Percentiles rank a stretch among this genome's conserved stretches.
phyloP scores from a whole-genome alignment of 2,329 filamentous ascomycete genomes.

The Hypoxylon sp. region DNA sequence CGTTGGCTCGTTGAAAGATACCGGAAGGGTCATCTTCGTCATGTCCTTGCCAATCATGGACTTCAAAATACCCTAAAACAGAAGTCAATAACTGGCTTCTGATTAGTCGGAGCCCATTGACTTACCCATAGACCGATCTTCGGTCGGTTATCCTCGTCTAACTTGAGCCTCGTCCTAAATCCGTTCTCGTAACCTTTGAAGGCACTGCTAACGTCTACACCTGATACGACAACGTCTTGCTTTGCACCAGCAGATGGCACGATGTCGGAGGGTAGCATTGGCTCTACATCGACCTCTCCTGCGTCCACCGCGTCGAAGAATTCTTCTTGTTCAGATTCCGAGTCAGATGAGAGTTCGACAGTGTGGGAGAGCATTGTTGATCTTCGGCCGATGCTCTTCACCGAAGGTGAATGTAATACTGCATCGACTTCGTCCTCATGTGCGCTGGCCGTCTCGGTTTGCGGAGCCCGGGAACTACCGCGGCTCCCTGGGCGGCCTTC shows the following conservation, averaged over 20 bases:
- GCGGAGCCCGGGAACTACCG: slow-evolving; percentile 44
- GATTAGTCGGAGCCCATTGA: slow-evolving; percentile 48
- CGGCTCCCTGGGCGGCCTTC: slow-evolving; percentile 56
- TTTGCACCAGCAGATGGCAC: slow-evolving; percentile 57
- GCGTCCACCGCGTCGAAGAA: slow-evolving; percentile 98
- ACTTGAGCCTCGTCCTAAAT: slow-evolving; percentile 80
- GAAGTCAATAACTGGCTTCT: slow-evolving; percentile 44
- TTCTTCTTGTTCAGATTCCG: slow-evolving; percentile 87
- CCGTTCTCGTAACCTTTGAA: slow-evolving; percentile 95
- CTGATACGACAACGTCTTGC: slow-evolving; percentile 62
- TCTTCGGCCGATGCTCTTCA: slow-evolving; percentile 63
- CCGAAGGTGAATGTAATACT: slow-evolving; percentile 57
- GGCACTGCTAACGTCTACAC: slow-evolving; percentile 77
- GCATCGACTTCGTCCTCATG: slow-evolving; percentile 53
- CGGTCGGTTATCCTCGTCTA: slow-evolving; percentile 92
- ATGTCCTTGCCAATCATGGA: slow-evolving; percentile 99
- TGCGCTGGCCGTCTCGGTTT: slow-evolving; percentile 51
- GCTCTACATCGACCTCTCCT: slow-evolving; percentile 85
- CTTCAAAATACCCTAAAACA: slow-evolving; percentile 85
- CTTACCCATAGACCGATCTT: slow-evolving; percentile 96
- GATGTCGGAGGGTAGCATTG: slow-evolving; percentile 68
- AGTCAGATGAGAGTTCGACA: slow-evolving; percentile 78
- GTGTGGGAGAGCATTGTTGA: slow-evolving; percentile 78
- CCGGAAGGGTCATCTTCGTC: slow-evolving; percentile 99
- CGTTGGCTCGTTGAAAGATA: slow-evolving; percentile 98